Evolutionary conservation across 192 early-diverging fungal species (phyloP), one percentile per base, ranked within the genome.

Genomic region (Backusella liffmaniae): DNA sequence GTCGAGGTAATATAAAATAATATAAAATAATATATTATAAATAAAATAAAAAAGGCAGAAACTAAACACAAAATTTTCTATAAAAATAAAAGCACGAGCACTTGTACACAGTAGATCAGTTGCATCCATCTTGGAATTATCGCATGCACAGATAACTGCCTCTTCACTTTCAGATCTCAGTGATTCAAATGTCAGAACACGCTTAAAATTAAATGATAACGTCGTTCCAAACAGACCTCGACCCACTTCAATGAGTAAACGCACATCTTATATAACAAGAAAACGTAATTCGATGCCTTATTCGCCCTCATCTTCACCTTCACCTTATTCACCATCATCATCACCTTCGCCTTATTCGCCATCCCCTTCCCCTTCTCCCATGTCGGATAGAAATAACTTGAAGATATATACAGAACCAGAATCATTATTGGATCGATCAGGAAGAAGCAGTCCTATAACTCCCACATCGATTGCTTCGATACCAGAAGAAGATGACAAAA

Each of bases 21-120:
- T 23, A 59, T 10, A 59, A 26, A 26, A 26, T 23, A 59, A 59
- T 18, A 59, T 59, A 59, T 29, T 42, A 34, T 67, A 30, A 75
- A 66, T 23, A 34, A 10, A 32, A 32, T 32, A 32, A 66, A 41
- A 41, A 74, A 8, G 35, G 26, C n/a, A 30, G 23, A 44, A 37
- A 51, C 41, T 70, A 70, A 26, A 44, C 21, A 70, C 41, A 67
- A 4, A 39, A 29, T 46, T 46, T 42, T 75, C 10, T 26, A n/a
- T 49, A 67, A 62, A 62, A 26, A 62, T 53, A 66, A 74, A 75
- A 90, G 89, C 88, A 39, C 86, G 88, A 73, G 86, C 88, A 56
- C 77, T 91, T 42, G 90, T 91, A 16, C 90, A 91, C 72, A 88
- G 90, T 69, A 83, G 88, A 73, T 86, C 90, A 51, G 87, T 91